A percentile compares a stretch with the other conserved stretches of the same genome.
These are phyloP conservation scores for Nemania diffusa DNA, from an alignment of 2,329 filamentous ascomycete genomes.

Conservation along the genomic window DNA sequence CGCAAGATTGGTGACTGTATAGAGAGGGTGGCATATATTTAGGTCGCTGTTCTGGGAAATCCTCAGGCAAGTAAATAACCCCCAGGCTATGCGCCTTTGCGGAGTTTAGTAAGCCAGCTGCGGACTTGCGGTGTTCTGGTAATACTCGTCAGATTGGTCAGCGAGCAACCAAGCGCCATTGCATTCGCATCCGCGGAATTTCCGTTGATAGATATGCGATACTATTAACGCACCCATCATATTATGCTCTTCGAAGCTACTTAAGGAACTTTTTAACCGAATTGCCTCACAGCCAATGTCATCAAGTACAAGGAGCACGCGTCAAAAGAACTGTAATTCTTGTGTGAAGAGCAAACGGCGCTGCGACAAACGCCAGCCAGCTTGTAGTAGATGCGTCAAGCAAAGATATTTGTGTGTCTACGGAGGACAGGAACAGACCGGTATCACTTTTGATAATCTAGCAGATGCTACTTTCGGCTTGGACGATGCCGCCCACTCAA, in stretches of 20 bases:
- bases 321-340: constrained; percentile 62
- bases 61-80: background rate
- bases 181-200: background rate
- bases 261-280: background rate
- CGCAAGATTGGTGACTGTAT: background rate
- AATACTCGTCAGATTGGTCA: background rate
- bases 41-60: background rate
- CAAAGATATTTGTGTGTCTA: constrained; percentile 58
- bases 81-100: constrained; percentile 16
- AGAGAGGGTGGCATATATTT: background rate
- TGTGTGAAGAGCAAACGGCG: constrained; percentile 60
- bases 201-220: background rate
- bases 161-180: background rate
- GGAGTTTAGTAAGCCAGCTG: constrained; percentile 31
- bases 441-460: constrained; percentile 21
- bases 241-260: background rate
- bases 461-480: constrained; percentile 50
- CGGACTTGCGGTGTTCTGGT: constrained; percentile 39
- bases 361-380: constrained; percentile 58
- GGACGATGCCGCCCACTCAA: constrained; percentile 49
- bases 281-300: constrained; percentile 25
- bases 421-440: constrained; percentile 27
- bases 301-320: constrained; percentile 49
- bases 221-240: background rate
- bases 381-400: constrained; percentile 56